A percentile compares a stretch with the other conserved stretches of the same genome.
These are phyloP conservation scores for Colletotrichum costaricense DNA, from an alignment of 2,329 filamentous ascomycete genomes.

Conservation along the genomic window DNA sequence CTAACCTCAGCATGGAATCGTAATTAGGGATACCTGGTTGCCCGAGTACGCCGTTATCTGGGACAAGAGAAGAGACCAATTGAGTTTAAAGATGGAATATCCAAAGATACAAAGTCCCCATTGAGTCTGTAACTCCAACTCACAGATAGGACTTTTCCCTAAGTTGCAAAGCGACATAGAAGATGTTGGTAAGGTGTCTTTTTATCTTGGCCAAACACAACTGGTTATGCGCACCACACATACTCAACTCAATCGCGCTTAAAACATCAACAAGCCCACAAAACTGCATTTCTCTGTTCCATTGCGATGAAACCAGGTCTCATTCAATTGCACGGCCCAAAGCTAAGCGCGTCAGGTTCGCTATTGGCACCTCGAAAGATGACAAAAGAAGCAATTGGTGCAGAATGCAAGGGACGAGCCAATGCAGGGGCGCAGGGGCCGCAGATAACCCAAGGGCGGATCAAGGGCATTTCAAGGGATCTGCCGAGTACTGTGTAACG, in stretches of 20 bases:
- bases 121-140: background rate
- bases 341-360: background rate
- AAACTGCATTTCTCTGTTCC: background rate
- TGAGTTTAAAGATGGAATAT: background rate
- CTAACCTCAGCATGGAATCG: background rate
- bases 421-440: conserved; percentile 5
- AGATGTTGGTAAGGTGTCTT: background rate
- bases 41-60: background rate
- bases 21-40: background rate
- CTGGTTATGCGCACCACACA: background rate
- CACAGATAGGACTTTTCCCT: background rate
- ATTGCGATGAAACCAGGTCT: background rate
- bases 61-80: background rate
- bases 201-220: background rate
- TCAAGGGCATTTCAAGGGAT: background rate
- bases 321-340: background rate
- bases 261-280: background rate
- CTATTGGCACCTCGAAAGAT: background rate
- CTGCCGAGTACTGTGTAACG: background rate
- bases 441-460: background rate
- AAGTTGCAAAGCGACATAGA: background rate
- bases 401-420: conserved; percentile 27
- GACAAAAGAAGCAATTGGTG: background rate
- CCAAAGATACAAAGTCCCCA: background rate
- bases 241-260: background rate